Percentiles rank a stretch among this genome's conserved stretches.
phyloP scores from a whole-genome alignment of 208 protist genomes.

The Leishmania arabica region DNA sequence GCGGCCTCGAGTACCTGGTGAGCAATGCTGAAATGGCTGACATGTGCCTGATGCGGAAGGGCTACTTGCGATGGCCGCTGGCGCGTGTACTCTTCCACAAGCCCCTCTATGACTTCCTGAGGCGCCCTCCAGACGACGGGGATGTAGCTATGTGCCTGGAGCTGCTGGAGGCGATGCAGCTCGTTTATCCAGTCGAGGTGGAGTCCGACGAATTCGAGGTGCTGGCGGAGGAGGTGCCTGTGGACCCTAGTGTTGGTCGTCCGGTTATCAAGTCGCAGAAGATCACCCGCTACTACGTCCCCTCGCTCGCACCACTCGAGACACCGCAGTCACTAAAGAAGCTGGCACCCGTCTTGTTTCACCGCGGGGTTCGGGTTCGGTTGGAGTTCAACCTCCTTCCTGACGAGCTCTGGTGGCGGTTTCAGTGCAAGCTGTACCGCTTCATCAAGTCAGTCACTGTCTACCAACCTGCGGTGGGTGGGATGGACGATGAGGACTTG shows the following conservation, averaged over 20 bases:
- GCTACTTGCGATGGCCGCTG: constrained; percentile 78
- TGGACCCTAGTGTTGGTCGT: constrained; percentile 44
- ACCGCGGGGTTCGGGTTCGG: constrained; percentile 68
- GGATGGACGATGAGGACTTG: constrained; percentile 47
- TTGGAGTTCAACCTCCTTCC: constrained; percentile 90
- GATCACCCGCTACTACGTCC: constrained; percentile 81
- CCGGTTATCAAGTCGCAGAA: constrained; percentile 36
- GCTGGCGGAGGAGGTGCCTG: constrained; percentile 66
- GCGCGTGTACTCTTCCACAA: constrained; percentile 72
- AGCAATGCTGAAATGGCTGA: constrained; percentile 74
- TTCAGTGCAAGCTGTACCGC: constrained; percentile 74
- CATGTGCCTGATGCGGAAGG: constrained; percentile 73
- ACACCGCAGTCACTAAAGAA: constrained; percentile 53
- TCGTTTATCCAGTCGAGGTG: constrained; percentile 72
- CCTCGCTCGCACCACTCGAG: constrained; percentile 69
- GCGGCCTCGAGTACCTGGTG: constrained; percentile 82
- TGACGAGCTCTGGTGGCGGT: constrained; percentile 86
- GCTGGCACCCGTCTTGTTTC: constrained; percentile 76
- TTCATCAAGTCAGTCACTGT: constrained; percentile 60
- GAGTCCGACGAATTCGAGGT: constrained; percentile 67
- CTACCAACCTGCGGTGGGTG: constrained; percentile 49
- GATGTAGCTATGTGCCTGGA: constrained; percentile 83
- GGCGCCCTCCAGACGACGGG: constrained; percentile 59
- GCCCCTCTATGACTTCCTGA: constrained; percentile 63
- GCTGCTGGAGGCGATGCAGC: constrained; percentile 73